Percentiles rank a stretch among this genome's conserved stretches.
phyloP scores from a whole-genome alignment of 1,284 basidiomycete genomes.

The Bondarzewia mesenterica region DNA sequence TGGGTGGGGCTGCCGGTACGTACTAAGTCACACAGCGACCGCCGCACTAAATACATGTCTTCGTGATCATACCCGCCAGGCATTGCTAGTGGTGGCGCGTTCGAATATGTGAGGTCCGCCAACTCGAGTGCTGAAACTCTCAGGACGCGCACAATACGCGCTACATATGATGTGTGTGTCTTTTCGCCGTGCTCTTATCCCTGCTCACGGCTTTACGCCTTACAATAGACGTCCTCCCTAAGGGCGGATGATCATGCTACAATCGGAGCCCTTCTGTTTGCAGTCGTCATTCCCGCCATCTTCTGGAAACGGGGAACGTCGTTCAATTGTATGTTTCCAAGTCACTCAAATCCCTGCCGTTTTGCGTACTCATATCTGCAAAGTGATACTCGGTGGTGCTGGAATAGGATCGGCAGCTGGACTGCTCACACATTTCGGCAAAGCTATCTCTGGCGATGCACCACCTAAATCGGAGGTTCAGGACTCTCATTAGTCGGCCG shows the following conservation, averaged over 20 bases:
- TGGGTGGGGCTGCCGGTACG: slow-evolving; percentile 51
- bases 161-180: slow-evolving; percentile 47
- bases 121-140: slow-evolving; percentile 32
- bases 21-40: background rate
- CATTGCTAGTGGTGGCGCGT: slow-evolving; percentile 32
- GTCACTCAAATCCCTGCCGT: background rate
- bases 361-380: background rate
- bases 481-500: background rate
- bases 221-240: slow-evolving; percentile 40
- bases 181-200: background rate
- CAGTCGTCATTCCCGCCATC: slow-evolving; percentile 54
- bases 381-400: slow-evolving; percentile 63
- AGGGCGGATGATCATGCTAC: slow-evolving; percentile 62
- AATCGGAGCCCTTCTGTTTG: slow-evolving; percentile 55
- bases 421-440: slow-evolving; percentile 43
- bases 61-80: slow-evolving; percentile 19
- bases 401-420: slow-evolving; percentile 58
- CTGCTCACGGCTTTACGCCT: background rate
- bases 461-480: slow-evolving; percentile 26
- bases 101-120: slow-evolving; percentile 36
- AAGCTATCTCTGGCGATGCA: slow-evolving; percentile 41
- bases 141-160: slow-evolving; percentile 29
- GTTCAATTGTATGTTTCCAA: slow-evolving; percentile 40
- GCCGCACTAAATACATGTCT: background rate
- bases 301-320: slow-evolving; percentile 57